Conservation (phyloP, 2,329 filamentous ascomycete species). For the Teratosphaeria zuluensis region DNA sequence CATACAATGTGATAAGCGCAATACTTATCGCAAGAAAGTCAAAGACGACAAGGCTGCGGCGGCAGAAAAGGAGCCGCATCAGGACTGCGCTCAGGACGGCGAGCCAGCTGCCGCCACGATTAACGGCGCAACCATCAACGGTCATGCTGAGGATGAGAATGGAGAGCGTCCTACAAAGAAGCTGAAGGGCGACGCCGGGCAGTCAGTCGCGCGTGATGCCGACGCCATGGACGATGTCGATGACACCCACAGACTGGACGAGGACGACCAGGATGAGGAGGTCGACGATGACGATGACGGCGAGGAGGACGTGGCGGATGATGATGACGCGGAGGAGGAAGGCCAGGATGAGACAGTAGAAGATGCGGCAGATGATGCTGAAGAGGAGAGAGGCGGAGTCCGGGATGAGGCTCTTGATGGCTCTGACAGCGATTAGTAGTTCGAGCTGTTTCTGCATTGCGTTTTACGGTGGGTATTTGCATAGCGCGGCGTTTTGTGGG, state of each 20-base stretch:
- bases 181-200: constrained; percentile 35
- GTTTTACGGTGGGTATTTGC: neutral
- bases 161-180: constrained; percentile 42
- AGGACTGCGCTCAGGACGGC: constrained; percentile 7
- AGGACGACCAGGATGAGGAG: constrained; percentile 42
- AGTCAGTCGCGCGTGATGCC: constrained; percentile 33
- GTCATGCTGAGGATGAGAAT: constrained; percentile 24
- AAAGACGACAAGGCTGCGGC: constrained; percentile 49
- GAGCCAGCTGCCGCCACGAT: constrained; percentile 12
- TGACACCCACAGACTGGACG: constrained; percentile 16
- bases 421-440: constrained; percentile 22
- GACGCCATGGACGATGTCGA: constrained; percentile 27
- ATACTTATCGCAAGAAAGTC: constrained; percentile 60
- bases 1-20: constrained; percentile 64
- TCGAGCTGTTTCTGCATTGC: neutral
- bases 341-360: constrained; percentile 42
- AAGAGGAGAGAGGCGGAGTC: constrained; percentile 41
- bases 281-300: constrained; percentile 46
- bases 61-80: constrained; percentile 5
- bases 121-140: constrained; percentile 15
- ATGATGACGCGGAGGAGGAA: constrained; percentile 37
- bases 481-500: neutral
- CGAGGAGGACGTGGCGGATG: constrained; percentile 32
- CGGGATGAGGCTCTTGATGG: constrained; percentile 27
- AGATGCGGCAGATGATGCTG: constrained; percentile 17